Base-by-base conservation (phyloP, 164 flowering plant genomes). In the Tetracentron sinense region DNA sequence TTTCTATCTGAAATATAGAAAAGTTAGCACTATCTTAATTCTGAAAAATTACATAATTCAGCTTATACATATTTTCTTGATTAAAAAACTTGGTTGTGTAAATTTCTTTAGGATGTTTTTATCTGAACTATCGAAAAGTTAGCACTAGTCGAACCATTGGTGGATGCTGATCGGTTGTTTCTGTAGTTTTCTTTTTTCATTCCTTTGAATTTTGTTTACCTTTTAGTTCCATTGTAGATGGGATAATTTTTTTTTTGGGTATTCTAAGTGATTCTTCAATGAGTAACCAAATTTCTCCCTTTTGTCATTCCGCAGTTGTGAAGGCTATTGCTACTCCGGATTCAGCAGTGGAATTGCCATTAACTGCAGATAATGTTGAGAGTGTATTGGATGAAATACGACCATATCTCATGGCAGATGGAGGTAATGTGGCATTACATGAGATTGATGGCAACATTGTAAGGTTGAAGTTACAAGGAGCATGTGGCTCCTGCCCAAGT, bases 401-500 rank as follows among this genome's bases (percentile, higher is more conserved):
- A 30, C 97, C 98, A 0, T 94, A 89, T 78, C 95, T 94, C 56
- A 94, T 94, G 69, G 55, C 97, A n/a, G 98, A 93, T 81, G 98
- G 96, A 20, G 98, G 98, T 29, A 93, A 93, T 62, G 97, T 90
- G 56, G 92, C 85, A 51, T 77, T 94, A 23, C 93, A 94, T 67
- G 98, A 94, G 77, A 94, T 94, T 55, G 96, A 91, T 85, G 98
- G 96, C 30, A 83, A 90, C 80, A 81, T 91, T 65, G 98, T 89
- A 15, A 75, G 84, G 61, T 77, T 94, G 80, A 94, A 94, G 76
- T 77, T 94, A 58, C 96, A 94, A 75, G 98, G 97, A 63, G 98
- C 98, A 17, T 94, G 98, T 72, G 97, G 98, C 7, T 94, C 98
- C 21, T 94, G 98, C 60, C 97, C 98, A n/a, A 89, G 95, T 78